phyloP scores from a whole-genome alignment of 352 stramenopile genomes.

The Globisporangium cederbergense region DNA sequence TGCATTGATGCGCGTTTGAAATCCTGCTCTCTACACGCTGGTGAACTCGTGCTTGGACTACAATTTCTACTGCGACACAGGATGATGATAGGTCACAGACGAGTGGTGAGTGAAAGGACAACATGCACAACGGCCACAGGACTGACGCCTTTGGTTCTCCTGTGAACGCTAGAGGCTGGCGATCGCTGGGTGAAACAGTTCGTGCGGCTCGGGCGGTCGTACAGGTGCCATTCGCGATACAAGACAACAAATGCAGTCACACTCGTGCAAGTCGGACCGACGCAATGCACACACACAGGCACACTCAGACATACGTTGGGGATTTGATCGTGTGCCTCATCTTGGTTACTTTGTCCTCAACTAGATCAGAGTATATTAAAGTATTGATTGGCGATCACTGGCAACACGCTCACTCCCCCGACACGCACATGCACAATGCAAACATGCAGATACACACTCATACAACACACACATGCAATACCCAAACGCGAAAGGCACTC shows the following conservation, averaged over 20 bases:
- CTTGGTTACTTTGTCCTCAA: constrained; percentile 23
- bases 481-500: constrained; percentile 6
- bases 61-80: background rate
- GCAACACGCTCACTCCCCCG: constrained; percentile 14
- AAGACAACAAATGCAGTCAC: background rate
- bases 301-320: constrained; percentile 1
- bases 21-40: background rate
- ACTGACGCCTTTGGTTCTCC: too few species aligned
- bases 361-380: constrained; percentile 32
- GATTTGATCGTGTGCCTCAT: constrained; percentile 21
- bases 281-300: background rate
- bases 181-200: background rate
- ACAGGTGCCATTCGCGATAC: background rate
- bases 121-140: background rate
- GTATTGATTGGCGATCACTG: constrained; percentile 24
- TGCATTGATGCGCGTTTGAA: background rate
- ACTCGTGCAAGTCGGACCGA: background rate
- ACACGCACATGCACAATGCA: constrained; percentile 2
- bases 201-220: background rate
- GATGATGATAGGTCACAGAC: background rate
- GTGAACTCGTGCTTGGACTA: background rate
- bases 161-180: background rate
- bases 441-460: constrained; percentile 1
- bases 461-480: constrained; percentile 2
- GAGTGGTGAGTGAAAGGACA: background rate